phyloP scores from a whole-genome alignment of 768 basidiomycete species.

The Kwoniella sp. region DNA sequence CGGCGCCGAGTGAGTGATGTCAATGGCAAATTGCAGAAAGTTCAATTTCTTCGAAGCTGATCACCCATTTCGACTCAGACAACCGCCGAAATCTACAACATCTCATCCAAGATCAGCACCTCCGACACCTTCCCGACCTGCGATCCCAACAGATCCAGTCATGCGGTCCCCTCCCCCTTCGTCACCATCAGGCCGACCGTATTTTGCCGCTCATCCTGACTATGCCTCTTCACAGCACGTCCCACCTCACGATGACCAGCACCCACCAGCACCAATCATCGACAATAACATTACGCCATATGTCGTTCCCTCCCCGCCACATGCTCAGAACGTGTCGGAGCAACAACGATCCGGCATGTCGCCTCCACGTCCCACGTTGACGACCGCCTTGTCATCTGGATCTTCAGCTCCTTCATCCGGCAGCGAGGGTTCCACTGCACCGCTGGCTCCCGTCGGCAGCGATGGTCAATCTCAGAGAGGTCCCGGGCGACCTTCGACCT shows the following conservation, averaged over 20 bases:
- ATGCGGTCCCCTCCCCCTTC: not conserved
- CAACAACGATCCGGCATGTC: not conserved
- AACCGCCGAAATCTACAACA: not conserved
- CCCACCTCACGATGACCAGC: no score
- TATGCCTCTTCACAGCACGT: no score
- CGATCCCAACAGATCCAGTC: not conserved
- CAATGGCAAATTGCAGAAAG: not conserved
- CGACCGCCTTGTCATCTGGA: not conserved
- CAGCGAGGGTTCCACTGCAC: conserved; percentile 5
- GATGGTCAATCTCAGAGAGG: not conserved
- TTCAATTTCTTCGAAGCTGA: not conserved
- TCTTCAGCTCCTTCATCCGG: conserved; percentile 6
- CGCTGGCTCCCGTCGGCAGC: not conserved
- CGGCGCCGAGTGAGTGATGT: conserved; percentile 1
- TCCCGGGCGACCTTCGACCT: not conserved
- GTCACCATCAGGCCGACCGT: not conserved
- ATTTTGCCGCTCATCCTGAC: not conserved
- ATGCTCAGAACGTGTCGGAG: no score
- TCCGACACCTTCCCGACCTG: not conserved
- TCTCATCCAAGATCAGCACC: not conserved
- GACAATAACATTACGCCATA: no score
- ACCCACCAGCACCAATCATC: no score
- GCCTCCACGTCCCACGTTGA: not conserved
- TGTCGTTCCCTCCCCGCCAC: no score
- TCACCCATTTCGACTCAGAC: not conserved